Conservation (phyloP, 306 rosid species). For the Castanea crenata region DNA sequence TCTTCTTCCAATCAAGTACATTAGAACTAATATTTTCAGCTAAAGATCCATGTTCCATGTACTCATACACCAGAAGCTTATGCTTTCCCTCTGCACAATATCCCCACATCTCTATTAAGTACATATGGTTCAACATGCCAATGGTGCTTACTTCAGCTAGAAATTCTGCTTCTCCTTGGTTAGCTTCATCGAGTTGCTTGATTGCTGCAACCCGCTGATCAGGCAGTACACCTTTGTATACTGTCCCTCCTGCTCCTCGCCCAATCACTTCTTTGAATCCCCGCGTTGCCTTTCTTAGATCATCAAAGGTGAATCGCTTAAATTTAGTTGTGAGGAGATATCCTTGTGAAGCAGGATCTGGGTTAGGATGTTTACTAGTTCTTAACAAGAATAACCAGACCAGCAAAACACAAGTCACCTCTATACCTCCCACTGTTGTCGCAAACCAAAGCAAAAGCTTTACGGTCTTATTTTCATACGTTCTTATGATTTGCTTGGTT, state of each 20-base stretch:
- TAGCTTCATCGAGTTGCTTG: conserved; percentile 22
- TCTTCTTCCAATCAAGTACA: conserved; percentile 27
- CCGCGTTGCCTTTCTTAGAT: conserved; percentile 26
- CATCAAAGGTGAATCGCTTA: conserved; percentile 21
- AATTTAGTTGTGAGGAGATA: conserved; percentile 29
- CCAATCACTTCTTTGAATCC: conserved; percentile 34
- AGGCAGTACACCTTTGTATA: conserved; percentile 22
- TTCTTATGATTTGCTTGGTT: too few relatives aligned
- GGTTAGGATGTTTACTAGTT: neutral
- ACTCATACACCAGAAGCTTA: conserved; percentile 37
- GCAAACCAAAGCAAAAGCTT: conserved; percentile 20
- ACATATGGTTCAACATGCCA: conserved; percentile 31
- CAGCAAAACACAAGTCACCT: conserved; percentile 18
- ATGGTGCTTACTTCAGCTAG: conserved; percentile 35
- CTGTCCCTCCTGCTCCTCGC: conserved; percentile 34
- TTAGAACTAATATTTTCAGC: conserved; percentile 9
- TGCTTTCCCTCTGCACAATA: conserved; percentile 34
- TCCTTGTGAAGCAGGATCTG: neutral
- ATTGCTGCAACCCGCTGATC: conserved; percentile 30
- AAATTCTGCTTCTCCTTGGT: conserved; percentile 36
- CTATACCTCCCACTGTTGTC: conserved; percentile 27
- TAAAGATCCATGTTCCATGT: conserved; percentile 33
- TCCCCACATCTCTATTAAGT: conserved; percentile 41
- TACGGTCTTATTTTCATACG: neutral
- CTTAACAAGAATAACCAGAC: conserved; percentile 13